Evolutionary conservation across 371 early-diverging fungal genomes (phyloP), one percentile per base, ranked within the genome.

Genomic region (Paramicrosporidium saccamoebae): DNA sequence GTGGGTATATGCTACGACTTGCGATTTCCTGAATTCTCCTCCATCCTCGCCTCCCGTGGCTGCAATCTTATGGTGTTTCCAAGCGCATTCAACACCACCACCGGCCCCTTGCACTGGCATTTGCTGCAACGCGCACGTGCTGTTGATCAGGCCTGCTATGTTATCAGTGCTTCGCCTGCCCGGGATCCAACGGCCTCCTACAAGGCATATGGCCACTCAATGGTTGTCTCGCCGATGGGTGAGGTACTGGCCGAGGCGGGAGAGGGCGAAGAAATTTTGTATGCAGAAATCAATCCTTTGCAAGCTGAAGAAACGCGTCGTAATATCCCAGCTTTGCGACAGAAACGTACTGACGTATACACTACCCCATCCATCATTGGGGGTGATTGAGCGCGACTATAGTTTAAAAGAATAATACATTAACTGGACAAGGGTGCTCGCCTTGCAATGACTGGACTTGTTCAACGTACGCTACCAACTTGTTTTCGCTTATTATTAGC

Each of bases 1-100:
- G 44, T 82, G 6, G 92, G 71, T 8, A 86, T 92, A 14, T 92
- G 92, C 36, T 92, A 92, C 34, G 88, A 90, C 27, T 67, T 88
- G 15, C 39, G 79, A 30, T 92, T 92, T 38, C 92, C 92, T 0
- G 88, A 88, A 31, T 38, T 81, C 38, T 79, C 88, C 18, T 73
- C 65, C 60, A 54, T 82, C 34, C n/a, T n/a, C n/a, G 81, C 81
- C 24, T 77, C 84, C 3, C 43, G 81, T 12, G 71, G 78, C 1
- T 75, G 77, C 30, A 39, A 77, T 15, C 69, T 63, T 6, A 79
- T 92, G 86, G 49, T 86, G 14, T 90, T 82, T 34, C 92, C 88
- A n/a, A 75, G 71, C 2, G 88, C 86, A 0, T 88, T 88, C 44
- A 86, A 88, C 40, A 57, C 58, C 50, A 72, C 69, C 3, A 90